Conservation (phyloP, 2,329 filamentous ascomycete genomes). For the Plectosphaerella plurivora region DNA sequence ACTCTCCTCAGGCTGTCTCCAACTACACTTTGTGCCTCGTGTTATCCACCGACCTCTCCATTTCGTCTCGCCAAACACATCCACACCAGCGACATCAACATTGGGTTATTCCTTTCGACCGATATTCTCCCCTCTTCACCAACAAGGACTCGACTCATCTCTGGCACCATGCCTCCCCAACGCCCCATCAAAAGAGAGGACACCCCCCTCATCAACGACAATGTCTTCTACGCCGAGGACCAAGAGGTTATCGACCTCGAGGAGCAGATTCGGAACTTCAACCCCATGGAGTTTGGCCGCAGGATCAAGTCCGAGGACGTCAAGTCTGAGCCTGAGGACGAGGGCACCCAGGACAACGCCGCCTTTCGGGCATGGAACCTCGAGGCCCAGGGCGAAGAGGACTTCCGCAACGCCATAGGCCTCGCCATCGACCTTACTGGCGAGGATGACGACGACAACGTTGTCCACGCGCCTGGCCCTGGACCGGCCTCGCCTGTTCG, state of each 20-base stretch:
- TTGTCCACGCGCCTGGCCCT: background rate
- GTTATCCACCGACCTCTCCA: too few species aligned
- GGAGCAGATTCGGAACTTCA: background rate
- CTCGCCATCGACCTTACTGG: conserved; percentile 29
- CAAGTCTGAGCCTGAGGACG: background rate
- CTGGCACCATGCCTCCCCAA: background rate
- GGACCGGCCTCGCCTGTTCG: background rate
- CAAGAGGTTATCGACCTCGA: background rate
- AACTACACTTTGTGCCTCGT: too few species aligned
- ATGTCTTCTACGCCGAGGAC: conserved; percentile 1
- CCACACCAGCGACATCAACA: too few species aligned
- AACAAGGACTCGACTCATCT: background rate
- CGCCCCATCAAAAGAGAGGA: background rate
- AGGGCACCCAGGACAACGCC: background rate
- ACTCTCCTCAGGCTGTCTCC: too few species aligned
- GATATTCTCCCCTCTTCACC: conserved; percentile 10
- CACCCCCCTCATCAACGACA: background rate
- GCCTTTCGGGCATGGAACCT: background rate
- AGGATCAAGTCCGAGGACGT: background rate
- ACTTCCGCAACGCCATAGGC: conserved; percentile 9
- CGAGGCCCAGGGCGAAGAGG: conserved; percentile 9
- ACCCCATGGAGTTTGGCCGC: background rate
- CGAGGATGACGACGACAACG: conserved; percentile 11
- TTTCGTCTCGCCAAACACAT: too few species aligned
- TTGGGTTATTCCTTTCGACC: too few species aligned